These are phyloP conservation scores for Penicillium fimorum DNA, from an alignment of 495 filamentous ascomycete species.

Conservation along the genomic window DNA sequence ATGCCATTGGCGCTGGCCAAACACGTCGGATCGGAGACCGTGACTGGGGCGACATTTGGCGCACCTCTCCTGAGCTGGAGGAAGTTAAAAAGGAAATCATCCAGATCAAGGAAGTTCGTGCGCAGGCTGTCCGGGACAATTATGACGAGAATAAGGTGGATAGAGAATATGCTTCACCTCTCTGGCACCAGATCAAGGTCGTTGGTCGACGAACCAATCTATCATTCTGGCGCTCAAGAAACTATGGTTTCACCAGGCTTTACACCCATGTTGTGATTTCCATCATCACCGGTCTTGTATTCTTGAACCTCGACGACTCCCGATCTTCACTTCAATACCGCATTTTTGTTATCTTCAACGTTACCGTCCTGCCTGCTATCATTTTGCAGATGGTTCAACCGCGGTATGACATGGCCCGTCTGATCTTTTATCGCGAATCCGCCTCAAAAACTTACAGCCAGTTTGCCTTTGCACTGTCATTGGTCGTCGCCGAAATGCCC, in stretches of 20 bases:
- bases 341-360: slow-evolving; percentile 82
- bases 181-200: slow-evolving; percentile 66
- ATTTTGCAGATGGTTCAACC: slow-evolving; percentile 77
- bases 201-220: slow-evolving; percentile 64
- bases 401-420: slow-evolving; percentile 69
- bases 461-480: slow-evolving; percentile 67
- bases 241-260: slow-evolving; percentile 75
- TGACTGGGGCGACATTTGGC: slow-evolving; percentile 82
- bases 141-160: slow-evolving; percentile 35
- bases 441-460: slow-evolving; percentile 75
- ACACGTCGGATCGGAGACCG: slow-evolving; percentile 67
- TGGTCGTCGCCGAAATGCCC: slow-evolving; percentile 73
- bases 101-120: slow-evolving; percentile 62
- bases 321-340: slow-evolving; percentile 70
- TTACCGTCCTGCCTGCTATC: slow-evolving; percentile 71
- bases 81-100: slow-evolving; percentile 63
- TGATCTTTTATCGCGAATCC: slow-evolving; percentile 76
- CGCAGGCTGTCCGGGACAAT: slow-evolving; percentile 44
- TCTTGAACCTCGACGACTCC: slow-evolving; percentile 65
- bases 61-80: slow-evolving; percentile 65
- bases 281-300: slow-evolving; percentile 71
- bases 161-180: slow-evolving; percentile 72
- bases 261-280: slow-evolving; percentile 74
- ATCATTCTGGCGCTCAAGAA: slow-evolving; percentile 70
- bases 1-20: slow-evolving; percentile 78